Conservation (phyloP, 345 rosid species). For the Dimocarpus longan region DNA sequence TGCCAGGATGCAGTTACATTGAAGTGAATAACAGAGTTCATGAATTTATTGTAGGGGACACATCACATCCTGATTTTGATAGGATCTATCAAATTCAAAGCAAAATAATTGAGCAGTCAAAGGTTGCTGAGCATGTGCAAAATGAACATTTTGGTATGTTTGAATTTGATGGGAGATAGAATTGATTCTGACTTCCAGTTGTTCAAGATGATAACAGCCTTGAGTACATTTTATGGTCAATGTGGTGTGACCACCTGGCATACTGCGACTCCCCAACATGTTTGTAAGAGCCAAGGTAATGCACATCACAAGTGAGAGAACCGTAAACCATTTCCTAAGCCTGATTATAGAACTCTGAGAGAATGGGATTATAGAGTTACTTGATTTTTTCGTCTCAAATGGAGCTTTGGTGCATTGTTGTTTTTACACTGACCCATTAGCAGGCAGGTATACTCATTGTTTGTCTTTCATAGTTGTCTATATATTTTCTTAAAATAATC, state of each 20-base stretch:
- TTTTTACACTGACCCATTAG: neutral
- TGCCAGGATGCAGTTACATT: constrained; percentile 66
- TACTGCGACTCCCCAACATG: neutral
- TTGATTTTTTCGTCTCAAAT: neutral
- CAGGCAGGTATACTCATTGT: neutral
- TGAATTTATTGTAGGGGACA: constrained; percentile 58
- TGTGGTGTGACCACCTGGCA: neutral
- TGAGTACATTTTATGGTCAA: constrained; percentile 5
- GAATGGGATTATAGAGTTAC: neutral
- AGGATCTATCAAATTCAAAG: constrained; percentile 41
- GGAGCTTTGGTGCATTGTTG: neutral
- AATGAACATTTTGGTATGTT: constrained; percentile 20
- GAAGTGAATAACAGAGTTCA: constrained; percentile 50
- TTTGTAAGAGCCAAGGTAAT: neutral
- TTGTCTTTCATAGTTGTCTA: neutral
- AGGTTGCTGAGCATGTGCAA: constrained; percentile 24
- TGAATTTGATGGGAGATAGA: constrained; percentile 26
- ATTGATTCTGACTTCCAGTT: constrained; percentile 5
- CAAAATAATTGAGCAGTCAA: constrained; percentile 42
- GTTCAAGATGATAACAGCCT: neutral
- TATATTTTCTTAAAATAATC: neutral
- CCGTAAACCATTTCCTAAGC: neutral
- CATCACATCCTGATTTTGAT: constrained; percentile 44
- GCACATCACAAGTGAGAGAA: neutral
- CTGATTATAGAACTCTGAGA: neutral